Evolutionary conservation across 371 early-diverging fungal species (phyloP), one percentile per base, ranked within the genome.

Genomic region (Mortierella sp.): DNA sequence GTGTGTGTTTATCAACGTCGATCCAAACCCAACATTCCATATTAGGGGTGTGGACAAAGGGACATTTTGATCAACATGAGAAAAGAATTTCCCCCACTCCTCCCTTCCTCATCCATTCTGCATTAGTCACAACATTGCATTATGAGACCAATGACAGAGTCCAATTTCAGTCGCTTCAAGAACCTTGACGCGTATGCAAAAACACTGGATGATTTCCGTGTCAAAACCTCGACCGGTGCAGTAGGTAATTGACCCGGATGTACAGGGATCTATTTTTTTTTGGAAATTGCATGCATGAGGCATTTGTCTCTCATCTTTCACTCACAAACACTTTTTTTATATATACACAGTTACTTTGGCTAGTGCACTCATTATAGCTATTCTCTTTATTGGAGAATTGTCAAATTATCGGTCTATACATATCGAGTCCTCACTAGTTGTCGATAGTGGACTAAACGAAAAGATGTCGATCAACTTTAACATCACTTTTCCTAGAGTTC

Each of bases 141-240:
- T 4, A 52, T 52, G 52, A 52, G 10, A 22, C 52, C 52, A n/a
- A 52, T 4, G 11, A 15, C 52, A 3, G 52, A 52, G n/a, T 52
- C 52, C 9, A 52, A 52, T 19, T 52, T 52, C 22, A 78, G 84
- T 50, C 83, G 88, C 60, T 84, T 93, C 59, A 86, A 88, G 53
- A 86, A 88, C 69, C 93, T 96, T 69, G 99, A 98, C 77, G 96
- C 96, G 10, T 98, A 97, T 77, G 98, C 98, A 19, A 98, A 98
- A 77, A 96, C 98, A 3, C 87, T 97, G 36, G 99, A 98, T 69
- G 97, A 98, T 83, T 97, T 98, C 83, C 91, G 95, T 58, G 88
- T 96, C 45, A 94, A 95, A 84, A 98, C 98, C 19, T 86, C 88
- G 28, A 86, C 95, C 1, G 98, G 98, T 61, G 97, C 96, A 19